A percentile compares a stretch with the other conserved stretches of the same genome.
These are phyloP conservation scores for Chaetomium tenue DNA, from an alignment of 495 filamentous ascomycete species.

Conservation along the genomic window DNA sequence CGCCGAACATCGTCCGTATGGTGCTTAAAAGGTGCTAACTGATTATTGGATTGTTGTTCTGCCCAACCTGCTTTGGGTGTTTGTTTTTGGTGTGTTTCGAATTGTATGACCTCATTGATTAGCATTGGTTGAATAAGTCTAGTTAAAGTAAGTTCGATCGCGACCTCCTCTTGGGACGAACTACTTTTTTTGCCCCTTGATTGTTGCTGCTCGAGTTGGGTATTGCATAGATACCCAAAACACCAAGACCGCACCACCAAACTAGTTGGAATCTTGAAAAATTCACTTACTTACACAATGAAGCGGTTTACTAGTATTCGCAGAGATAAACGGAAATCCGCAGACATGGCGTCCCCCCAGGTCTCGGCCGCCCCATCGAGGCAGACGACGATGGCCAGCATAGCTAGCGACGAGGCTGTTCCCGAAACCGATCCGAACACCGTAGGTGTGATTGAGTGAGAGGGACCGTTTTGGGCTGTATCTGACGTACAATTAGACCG, in stretches of 20 bases:
- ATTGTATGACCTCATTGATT: conserved; percentile 6
- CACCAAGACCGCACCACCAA: not conserved
- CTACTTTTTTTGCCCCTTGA: not conserved
- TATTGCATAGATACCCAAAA: not conserved
- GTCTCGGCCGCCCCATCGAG: conserved; percentile 37
- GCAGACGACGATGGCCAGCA: conserved; percentile 53
- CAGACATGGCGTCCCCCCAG: not conserved
- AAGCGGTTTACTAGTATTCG: conserved; percentile 18
- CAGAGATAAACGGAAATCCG: conserved; percentile 13
- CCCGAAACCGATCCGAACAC: conserved; percentile 76
- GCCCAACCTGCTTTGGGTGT: conserved; percentile 5
- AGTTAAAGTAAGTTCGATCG: not conserved
- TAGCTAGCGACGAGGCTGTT: conserved; percentile 59
- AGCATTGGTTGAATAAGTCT: not conserved
- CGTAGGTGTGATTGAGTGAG: conserved; percentile 46
- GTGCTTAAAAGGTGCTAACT: not conserved
- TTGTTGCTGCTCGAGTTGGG: not conserved
- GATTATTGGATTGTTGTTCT: not conserved
- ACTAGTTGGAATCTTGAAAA: not conserved
- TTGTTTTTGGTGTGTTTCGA: not conserved
- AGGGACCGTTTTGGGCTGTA: not conserved
- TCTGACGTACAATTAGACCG: conserved; percentile 50
- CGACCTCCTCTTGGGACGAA: conserved; percentile 8
- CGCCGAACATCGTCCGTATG: not conserved
- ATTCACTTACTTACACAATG: conserved; percentile 10